Evolutionary conservation across 352 stramenopile genomes (phyloP), one percentile per base, ranked within the genome.

Genomic region (Phytopythium sindhum): DNA sequence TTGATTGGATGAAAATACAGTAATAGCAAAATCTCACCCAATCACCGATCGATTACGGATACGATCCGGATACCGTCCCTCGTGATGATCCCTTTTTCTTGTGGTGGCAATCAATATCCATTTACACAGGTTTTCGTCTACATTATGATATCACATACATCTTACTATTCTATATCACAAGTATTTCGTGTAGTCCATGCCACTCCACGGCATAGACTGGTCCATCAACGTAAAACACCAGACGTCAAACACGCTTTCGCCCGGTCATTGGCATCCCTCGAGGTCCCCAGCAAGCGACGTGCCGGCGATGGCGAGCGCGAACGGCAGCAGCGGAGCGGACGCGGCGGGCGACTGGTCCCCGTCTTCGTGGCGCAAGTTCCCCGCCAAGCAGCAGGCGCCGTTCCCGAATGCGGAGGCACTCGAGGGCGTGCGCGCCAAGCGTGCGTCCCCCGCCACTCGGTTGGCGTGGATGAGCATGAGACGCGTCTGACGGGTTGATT

Each of bases 331-430:
- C 28, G 50, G 42, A 4, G 2, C 19, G 6, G 52, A 14, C 33
- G 33, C 12, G 3, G 9, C 35, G 24, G 21, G 23, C 19, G 62
- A 73, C 29, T 95, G 86, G 84, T 79, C 76, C 24, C 84, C 83
- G 9, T 75, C 75, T 17, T 96, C 87, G 26, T 96, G 88, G 88
- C 71, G 88, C 31, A 55, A 77, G 31, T 81, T 92, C 57, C 87
- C 88, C 19, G 81, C 75, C 64, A 93, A 96, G 71, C 87, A 96
- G 61, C 87, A 96, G 69, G 87, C 88, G 42, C 64, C 68, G 60
- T 96, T 93, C 63, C 75, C 75, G 26, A 83, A 96, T 57, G 41
- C 58, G 33, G 75, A 80, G 45, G 84, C 94, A 57, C 76, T 99
- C 19, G 69, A 78, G 24, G 69, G 72, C 37, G 81, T 86, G n/a